Percentiles rank a stretch among this genome's conserved stretches.
Conservation (phyloP, 192 early-diverging fungal species). For the Umbelopsis sp. region DNA sequence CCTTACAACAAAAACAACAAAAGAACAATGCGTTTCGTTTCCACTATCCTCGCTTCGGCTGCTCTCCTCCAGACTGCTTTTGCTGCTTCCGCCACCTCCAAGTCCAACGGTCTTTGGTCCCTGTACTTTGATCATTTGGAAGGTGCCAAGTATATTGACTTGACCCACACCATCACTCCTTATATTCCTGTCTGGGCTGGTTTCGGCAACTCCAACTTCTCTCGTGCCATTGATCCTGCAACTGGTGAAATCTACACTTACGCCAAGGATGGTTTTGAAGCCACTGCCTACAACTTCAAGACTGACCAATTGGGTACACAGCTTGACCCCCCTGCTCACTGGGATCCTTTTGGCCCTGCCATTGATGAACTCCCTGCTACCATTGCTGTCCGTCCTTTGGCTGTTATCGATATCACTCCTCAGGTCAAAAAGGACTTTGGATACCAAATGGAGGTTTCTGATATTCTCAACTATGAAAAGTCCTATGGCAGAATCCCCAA, state of each 20-base stretch:
- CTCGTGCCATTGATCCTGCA: conserved; percentile 36
- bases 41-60: conserved; percentile 15
- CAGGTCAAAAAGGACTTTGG: conserved; percentile 37
- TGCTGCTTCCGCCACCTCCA: neutral
- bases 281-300: conserved; percentile 48
- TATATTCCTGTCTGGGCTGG: conserved; percentile 56
- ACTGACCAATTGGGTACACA: conserved; percentile 58
- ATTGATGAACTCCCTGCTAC: conserved; percentile 51
- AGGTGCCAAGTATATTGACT: conserved; percentile 45
- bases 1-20: neutral
- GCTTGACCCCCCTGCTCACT: conserved; percentile 53
- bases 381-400: conserved; percentile 50
- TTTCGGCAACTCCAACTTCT: conserved; percentile 51
- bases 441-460: conserved; percentile 38
- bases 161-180: conserved; percentile 52
- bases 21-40: conserved; percentile 9
- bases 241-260: conserved; percentile 46
- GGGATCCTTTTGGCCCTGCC: conserved; percentile 43
- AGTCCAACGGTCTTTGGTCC: conserved; percentile 14
- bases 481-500: conserved; percentile 40
- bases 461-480: conserved; percentile 43
- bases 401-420: conserved; percentile 49
- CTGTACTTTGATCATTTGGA: conserved; percentile 19
- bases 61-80: conserved; percentile 8
- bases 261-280: conserved; percentile 44